Evolutionary conservation across 2,329 filamentous ascomycete genomes (phyloP), one percentile per base, ranked within the genome.

Genomic region (Lachnellula cervina): DNA sequence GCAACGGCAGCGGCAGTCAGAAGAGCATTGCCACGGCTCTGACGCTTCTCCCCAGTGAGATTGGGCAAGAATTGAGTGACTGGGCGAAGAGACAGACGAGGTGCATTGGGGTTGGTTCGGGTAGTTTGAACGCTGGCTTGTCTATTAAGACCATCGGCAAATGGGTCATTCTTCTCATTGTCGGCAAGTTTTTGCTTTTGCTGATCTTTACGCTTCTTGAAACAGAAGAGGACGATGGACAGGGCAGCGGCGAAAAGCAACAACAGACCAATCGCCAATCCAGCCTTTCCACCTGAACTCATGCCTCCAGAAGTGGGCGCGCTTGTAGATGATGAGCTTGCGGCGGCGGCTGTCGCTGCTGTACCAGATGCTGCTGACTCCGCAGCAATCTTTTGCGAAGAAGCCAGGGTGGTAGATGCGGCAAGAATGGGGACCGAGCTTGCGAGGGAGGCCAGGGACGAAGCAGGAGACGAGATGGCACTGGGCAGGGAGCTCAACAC

Each of bases 241-340:
- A 84, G 82, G 25, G 94, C 69, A 2, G 86, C 72, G 34, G 86
- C 81, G 25, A 96, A 65, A 49, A 82, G 82, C 6, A 87, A 77
- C 34, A 97, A 73, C 48, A 95, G 83, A 66, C 91, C 92, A 68
- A 97, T 85, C 5, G 87, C 90, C 59, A 97, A 81, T 58, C 94
- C 94, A 44, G 90, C 92, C 78, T 83, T 59, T 73, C 81, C 57
- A 69, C 77, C 69, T 75, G 80, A 54, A 42, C 64, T 68, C 67
- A 71, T 69, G 13, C 68, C 66, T n/a, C 52, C 48, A 25, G 51
- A 49, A 32, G 44, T 56, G 17, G 64, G 50, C 3, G 11, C 40
- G 28, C 25, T 52, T 11, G 54, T 49, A 8, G 61, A 42, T 16
- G 51, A 47, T 9, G 52, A 35, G 35, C 43, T 49, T 8, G 56